Base-by-base conservation (phyloP, 768 basidiomycete species). In the Tylopilus rubrobrunneus region DNA sequence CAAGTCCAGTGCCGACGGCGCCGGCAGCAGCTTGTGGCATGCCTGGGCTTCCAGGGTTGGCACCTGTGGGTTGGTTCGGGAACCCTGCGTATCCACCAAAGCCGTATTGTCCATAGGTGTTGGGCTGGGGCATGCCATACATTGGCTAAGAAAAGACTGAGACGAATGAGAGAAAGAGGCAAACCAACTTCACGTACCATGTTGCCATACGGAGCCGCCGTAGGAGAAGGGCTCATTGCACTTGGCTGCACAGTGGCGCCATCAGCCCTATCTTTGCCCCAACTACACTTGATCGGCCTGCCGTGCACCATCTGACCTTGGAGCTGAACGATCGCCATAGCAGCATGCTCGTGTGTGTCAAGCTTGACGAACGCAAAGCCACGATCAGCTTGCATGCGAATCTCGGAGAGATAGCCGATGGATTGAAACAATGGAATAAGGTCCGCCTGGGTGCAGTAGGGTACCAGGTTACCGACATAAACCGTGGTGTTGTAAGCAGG, bases 341-440 rank as follows among this genome's bases (percentile, higher is more conserved):
- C 96, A 51, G 96, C 96, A 69, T 98, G 94, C 69, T 98, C 94
- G 71, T 98, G 96, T 48, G 93, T 93, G 73, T 99, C 97, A 52
- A 98, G 82, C 75, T 98, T 98, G 69, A 99, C 94, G 67, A 98
- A 98, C 2, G 97, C 96, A 70, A 98, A 99, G 43, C 96, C 96
- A 58, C 96, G 88, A 77, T 98, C 96, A 56, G 97, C 86, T 73
- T 98, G 97, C 93, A 99, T 96, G 55, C 97, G 88, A 71, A 98
- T 95, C 76, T 99, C 97, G 60, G 92, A 94, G 45, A 98, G 86
- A 73, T 98, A 98, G 48, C 96, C 96, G 71, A 97, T 98, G 51
- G 93, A 93, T 75, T 97, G 92, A 84, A 98, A 98, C 56, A 98
- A 78, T 12, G 96, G 96, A 65, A 98, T 94, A 55, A 99, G 85